These are phyloP conservation scores for Solanum neorickii DNA, from an alignment of 257 asterid genomes.

Conservation along the genomic window DNA sequence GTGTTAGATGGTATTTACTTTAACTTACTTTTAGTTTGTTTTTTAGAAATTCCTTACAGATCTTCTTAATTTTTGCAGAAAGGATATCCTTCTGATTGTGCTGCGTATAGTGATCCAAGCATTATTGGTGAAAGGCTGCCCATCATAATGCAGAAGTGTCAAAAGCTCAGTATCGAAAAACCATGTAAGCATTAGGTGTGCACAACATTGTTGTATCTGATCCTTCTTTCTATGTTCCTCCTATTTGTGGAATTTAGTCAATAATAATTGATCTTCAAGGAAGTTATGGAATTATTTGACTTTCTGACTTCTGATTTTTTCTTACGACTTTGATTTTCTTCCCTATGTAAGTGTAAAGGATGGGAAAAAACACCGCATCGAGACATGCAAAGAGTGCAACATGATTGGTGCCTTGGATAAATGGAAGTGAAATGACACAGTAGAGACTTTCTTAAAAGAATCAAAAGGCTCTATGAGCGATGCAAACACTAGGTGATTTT, in stretches of 20 bases:
- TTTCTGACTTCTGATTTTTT: background rate
- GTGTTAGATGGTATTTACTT: background rate
- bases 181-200: slow-evolving; percentile 30
- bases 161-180: slow-evolving; percentile 54
- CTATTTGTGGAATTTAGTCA: background rate
- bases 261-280: background rate
- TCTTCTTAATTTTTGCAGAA: slow-evolving; percentile 42
- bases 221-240: background rate
- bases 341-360: background rate
- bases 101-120: slow-evolving; percentile 87
- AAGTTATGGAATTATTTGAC: background rate
- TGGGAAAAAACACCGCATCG: background rate
- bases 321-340: background rate
- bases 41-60: background rate
- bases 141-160: slow-evolving; percentile 54
- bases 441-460: background rate
- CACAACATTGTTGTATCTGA: slow-evolving; percentile 9
- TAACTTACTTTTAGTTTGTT: background rate
- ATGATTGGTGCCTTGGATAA: background rate
- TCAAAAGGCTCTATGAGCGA: background rate
- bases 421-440: background rate
- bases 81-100: slow-evolving; percentile 81
- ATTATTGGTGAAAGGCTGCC: slow-evolving; percentile 74
- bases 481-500: background rate
- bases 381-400: background rate